These are phyloP conservation scores for Silene vulgaris DNA, from an alignment of 179 eudicot genomes.

Conservation along the genomic window DNA sequence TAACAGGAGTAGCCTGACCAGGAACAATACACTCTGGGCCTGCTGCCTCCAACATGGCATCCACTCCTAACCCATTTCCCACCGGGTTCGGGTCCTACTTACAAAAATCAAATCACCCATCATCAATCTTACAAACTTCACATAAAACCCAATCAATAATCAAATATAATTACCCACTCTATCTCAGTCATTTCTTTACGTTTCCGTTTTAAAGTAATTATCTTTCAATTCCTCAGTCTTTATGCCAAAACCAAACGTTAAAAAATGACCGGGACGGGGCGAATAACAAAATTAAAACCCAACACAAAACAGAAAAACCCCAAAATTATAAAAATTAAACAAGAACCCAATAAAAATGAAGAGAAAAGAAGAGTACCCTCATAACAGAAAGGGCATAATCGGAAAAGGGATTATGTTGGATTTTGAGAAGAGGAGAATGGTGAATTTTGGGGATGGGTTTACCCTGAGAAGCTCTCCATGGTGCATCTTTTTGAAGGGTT, in stretches of 20 bases:
- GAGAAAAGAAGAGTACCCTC: slow-evolving; percentile 42
- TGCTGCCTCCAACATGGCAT: slow-evolving; percentile 83
- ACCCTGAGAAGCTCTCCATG: slow-evolving; percentile 67
- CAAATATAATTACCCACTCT: neutral
- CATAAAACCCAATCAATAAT: neutral
- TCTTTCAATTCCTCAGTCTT: too few species aligned
- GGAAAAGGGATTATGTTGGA: slow-evolving; percentile 53
- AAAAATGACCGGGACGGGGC: too few species aligned
- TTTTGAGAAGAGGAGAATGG: slow-evolving; percentile 63
- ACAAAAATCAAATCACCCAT: slow-evolving; percentile 6
- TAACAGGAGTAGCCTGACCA: slow-evolving; percentile 72
- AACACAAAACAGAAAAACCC: neutral
- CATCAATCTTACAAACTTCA: neutral
- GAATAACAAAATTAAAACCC: too few species aligned
- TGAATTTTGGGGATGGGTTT: slow-evolving; percentile 85
- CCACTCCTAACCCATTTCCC: slow-evolving; percentile 65
- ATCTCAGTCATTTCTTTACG: too few species aligned
- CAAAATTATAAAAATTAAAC: neutral
- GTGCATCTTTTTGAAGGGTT: slow-evolving; percentile 57
- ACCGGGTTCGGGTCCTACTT: slow-evolving; percentile 74
- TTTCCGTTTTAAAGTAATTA: too few species aligned
- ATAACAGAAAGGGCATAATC: slow-evolving; percentile 62
- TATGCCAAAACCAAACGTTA: too few species aligned
- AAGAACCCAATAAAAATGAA: neutral
- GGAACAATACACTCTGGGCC: slow-evolving; percentile 96